phyloP scores from a whole-genome alignment of 169 alveolate species.

The Eimeria necatrix region DNA sequence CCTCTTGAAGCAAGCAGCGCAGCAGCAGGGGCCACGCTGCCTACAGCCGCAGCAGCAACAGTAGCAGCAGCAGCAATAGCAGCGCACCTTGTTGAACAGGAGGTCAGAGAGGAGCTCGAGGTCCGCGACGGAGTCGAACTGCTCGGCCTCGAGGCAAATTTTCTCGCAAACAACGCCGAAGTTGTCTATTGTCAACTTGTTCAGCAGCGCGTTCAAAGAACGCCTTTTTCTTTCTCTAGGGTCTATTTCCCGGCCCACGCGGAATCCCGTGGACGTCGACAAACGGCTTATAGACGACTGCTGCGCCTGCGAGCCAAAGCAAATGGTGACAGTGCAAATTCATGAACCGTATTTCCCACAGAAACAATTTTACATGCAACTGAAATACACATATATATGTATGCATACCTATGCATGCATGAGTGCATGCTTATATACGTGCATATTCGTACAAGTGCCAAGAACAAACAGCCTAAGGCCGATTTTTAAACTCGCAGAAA shows the following conservation, averaged over 20 bases:
- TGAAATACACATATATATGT: no score
- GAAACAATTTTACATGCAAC: neutral
- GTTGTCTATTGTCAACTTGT: slow-evolving; percentile 93
- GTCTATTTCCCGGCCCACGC: neutral
- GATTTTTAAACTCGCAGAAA: no score
- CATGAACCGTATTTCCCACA: no score
- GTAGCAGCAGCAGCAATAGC: neutral
- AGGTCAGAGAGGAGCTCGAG: slow-evolving; percentile 72
- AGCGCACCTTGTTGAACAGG: slow-evolving; percentile 46
- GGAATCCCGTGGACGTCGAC: neutral
- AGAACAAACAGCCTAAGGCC: no score
- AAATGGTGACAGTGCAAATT: no score
- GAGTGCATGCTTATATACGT: no score
- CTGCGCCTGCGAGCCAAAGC: neutral
- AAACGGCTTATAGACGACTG: neutral
- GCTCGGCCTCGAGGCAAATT: slow-evolving; percentile 86
- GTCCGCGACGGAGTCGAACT: slow-evolving; percentile 46
- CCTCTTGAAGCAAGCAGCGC: neutral
- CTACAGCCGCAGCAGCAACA: neutral
- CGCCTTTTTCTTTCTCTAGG: slow-evolving; percentile 83
- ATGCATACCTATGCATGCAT: no score
- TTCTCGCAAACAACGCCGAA: slow-evolving; percentile 93
- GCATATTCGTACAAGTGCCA: no score
- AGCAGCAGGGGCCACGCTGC: neutral
- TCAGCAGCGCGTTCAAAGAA: slow-evolving; percentile 89